Evolutionary conservation across 169 alveolate genomes (phyloP), one percentile per base, ranked within the genome.

Genomic region (Plasmodium coatneyi): DNA sequence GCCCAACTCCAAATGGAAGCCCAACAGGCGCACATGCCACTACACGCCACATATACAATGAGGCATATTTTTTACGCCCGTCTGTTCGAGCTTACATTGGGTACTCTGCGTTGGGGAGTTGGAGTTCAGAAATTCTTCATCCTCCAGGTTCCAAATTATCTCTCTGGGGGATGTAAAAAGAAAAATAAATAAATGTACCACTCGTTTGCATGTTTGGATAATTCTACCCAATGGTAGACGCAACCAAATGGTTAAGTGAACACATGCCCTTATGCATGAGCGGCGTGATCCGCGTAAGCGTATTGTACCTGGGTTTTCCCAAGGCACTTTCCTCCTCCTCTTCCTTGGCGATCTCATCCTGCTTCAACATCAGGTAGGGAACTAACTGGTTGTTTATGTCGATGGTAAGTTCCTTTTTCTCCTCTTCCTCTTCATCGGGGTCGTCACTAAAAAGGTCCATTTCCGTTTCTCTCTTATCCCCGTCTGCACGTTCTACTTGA

Each of bases 71-170:
- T 82, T 19, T 56, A 32, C 71, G 36, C 25, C 80, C 80, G 7
- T 52, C 52, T 32, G 14, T 54, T 89, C 71, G 30, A 32, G 30
- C 30, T 25, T 89, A 89, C 94, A 89, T 56, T 89, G 94, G 14
- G 82, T 56, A 60, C 71, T 79, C 22, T 89, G 60, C 46, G 74
- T 79, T 39, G 94, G 94, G 10, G 94, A 89, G 49, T 89, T 89
- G 19, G 94, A 89, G 32, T 78, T 71, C 16, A 89, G 16, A 89
- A 89, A 89, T 49, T 89, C 89, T 16, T 89, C 94, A 80, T 89
- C 94, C 3, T 89, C 94, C 74, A 89, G 52, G 90, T 89, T 60
- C 94, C 94, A 89, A 79, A 89, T 71, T 14, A 89, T 89, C 79
- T 79, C 94, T 52, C 89, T 89, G 74, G 22, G 72, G 41, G 34